Conservation (phyloP, 441 rosid genomes). For the Erysimum pusillum region DNA sequence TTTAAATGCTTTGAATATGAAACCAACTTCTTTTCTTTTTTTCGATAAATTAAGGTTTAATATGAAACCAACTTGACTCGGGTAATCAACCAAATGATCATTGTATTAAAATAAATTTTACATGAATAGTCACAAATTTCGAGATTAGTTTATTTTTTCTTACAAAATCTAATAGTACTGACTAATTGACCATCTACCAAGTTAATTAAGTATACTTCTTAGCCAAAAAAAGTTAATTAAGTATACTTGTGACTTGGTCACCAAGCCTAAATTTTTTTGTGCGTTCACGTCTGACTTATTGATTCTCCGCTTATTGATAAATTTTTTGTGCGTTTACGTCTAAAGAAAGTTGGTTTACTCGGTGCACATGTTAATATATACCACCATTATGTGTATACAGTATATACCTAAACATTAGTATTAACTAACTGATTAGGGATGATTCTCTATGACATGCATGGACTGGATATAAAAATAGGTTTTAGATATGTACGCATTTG, state of each 20-base stretch:
- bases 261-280: background rate
- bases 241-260: slow-evolving; percentile 19
- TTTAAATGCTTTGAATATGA: slow-evolving; percentile 4
- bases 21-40: background rate
- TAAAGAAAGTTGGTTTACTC: background rate
- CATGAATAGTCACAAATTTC: background rate
- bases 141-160: background rate
- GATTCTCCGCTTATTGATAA: background rate
- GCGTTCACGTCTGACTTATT: slow-evolving; percentile 20
- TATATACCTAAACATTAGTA: background rate
- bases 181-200: slow-evolving; percentile 3
- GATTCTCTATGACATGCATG: slow-evolving; percentile 7
- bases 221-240: slow-evolving; percentile 19
- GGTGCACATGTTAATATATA: slow-evolving; percentile 18
- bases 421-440: slow-evolving; percentile 22
- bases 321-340: background rate
- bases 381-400: background rate
- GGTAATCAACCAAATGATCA: background rate
- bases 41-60: no score
- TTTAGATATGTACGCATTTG: background rate
- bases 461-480: background rate
- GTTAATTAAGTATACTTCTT: no score
- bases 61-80: slow-evolving; percentile 3
- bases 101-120: background rate
- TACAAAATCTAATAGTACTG: background rate